Percentiles rank a stretch among this genome's conserved stretches.
Evolutionary conservation across 257 asterid species (phyloP).

Genomic region (Cinchona pubescens): DNA sequence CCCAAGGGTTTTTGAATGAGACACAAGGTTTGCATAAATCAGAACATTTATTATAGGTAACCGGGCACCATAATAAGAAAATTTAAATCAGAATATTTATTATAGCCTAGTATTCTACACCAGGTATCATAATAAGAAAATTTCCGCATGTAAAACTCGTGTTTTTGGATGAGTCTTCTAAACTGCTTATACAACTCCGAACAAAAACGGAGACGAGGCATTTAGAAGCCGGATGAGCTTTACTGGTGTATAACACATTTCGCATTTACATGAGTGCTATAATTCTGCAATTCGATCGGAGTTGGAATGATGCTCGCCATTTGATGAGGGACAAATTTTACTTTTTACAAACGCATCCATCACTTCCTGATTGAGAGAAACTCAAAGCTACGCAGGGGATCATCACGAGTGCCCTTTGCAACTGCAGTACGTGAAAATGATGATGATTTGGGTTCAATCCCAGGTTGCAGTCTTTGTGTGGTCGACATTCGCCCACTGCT

Average conservation of each 20-base stretch:
- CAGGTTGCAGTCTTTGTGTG: slow-evolving; percentile 58
- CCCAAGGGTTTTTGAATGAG: no score
- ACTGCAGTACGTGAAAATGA: slow-evolving; percentile 51
- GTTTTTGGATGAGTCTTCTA: slow-evolving; percentile 35
- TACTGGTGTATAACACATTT: slow-evolving; percentile 22
- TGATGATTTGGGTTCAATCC: slow-evolving; percentile 48
- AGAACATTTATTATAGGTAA: slow-evolving; percentile 19
- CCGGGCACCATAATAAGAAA: slow-evolving; percentile 21
- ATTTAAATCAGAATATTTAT: slow-evolving; percentile 22
- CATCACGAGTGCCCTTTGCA: slow-evolving; percentile 60
- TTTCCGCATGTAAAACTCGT: slow-evolving; percentile 30
- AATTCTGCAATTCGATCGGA: slow-evolving; percentile 21
- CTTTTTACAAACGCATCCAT: slow-evolving; percentile 23
- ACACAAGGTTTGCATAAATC: slow-evolving; percentile 9
- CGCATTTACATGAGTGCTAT: slow-evolving; percentile 39
- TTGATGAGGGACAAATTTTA: slow-evolving; percentile 22
- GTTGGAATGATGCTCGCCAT: slow-evolving; percentile 23
- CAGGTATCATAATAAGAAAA: slow-evolving; percentile 23
- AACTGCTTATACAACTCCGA: slow-evolving; percentile 27
- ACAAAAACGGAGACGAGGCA: slow-evolving; percentile 34
- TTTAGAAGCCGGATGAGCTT: slow-evolving; percentile 19
- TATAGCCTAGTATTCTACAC: no score
- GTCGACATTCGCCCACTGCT: slow-evolving; percentile 44
- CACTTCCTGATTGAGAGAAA: slow-evolving; percentile 58
- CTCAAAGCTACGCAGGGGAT: slow-evolving; percentile 89